Evolutionary conservation across 2,329 filamentous ascomycete genomes (phyloP), one percentile per base, ranked within the genome.

Genomic region (Erysiphe pulchra): DNA sequence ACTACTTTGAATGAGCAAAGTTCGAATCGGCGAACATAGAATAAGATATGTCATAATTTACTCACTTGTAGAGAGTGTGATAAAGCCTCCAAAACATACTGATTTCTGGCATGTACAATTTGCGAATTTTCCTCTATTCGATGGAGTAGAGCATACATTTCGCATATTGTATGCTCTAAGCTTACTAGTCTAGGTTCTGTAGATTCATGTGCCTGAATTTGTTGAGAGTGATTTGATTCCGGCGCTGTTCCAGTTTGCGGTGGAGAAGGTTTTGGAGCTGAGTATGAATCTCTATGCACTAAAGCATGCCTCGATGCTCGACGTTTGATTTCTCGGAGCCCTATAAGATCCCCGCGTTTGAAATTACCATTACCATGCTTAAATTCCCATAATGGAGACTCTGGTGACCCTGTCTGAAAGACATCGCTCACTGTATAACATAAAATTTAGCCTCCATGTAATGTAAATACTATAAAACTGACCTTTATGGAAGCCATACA

Each of bases 281-380:
- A 80, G 62, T 90, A 93, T 13, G 78, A 80, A 57, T 95, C 90
- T 53, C 87, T 75, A 58, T 95, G 85, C 20, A 94, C 92, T 46
- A 95, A 69, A 20, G 87, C 80, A 63, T 95, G 90, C 50, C 90
- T 73, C 33, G 87, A 95, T 16, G 90, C 87, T 49, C 90, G 75
- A 50, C 90, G 79, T 62, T 94, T 94, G 62, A 98, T 98, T 58
- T 98, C 90, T 39, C 90, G 74, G 49, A 98, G 64, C 8, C 87
- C 85, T 44, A 87, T 77, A 20, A 98, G 66, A 60, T 98, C 87
- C 34, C 90, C 90, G 51, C 86, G 77, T 62, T 92, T 95, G 66
- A 98, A 98, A 60, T 81, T 95, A 45, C 87, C 87, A 56, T 87
- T 92, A 45, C 90, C 90, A 58, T 98, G 90, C 62, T 94, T 95